Evolutionary conservation across 345 rosid species (phyloP), one percentile per base, ranked within the genome.

Genomic region (Noccaea caerulescens): DNA sequence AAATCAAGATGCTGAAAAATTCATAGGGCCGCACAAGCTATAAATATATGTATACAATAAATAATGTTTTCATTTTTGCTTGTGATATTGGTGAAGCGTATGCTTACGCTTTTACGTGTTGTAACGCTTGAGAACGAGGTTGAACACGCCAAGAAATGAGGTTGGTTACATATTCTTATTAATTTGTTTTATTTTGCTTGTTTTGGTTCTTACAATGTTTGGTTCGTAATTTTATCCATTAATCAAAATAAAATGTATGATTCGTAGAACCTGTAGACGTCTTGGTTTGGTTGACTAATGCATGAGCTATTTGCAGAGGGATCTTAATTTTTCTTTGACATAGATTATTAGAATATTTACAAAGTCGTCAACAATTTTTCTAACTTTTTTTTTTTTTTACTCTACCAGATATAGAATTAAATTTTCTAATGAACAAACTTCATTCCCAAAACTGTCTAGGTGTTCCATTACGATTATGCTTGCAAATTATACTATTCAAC

Each of bases 141-240:
- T 75, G 58, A 75, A 38, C 75, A 76, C 75, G 79, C 79, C 71
- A 76, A 63, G 79, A 69, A 62, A 76, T 60, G 36, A 49, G 18
- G 4, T 27, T 27, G 30, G 30, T 27, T 33, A 33, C 7, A 8
- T 3, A 16, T 46, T 7, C 3, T 47, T 18, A 16, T 36, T 36
- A 13, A 0, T 12, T 41, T 27, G 6, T 53, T 13, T 49, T 45
- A 5, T 16, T 47, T 23, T 41, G 41, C 20, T 23, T 25, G 49
- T 13, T 18, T 33, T 63, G 53, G 41, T 3, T 44, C 1, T n/a
- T 27, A 39, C 46, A 46, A 63, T 34, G 23, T 46, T 50, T 47
- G 4, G 16, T 38, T 18, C 8, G 25, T 58, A 18, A 27, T 27
- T 27, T 27, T 27, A 27, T 2, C 30, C 30, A 27, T 27, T 27